Evolutionary conservation across 805 yeast genomes (phyloP).

Genomic region (Ogataea zsoltii): DNA sequence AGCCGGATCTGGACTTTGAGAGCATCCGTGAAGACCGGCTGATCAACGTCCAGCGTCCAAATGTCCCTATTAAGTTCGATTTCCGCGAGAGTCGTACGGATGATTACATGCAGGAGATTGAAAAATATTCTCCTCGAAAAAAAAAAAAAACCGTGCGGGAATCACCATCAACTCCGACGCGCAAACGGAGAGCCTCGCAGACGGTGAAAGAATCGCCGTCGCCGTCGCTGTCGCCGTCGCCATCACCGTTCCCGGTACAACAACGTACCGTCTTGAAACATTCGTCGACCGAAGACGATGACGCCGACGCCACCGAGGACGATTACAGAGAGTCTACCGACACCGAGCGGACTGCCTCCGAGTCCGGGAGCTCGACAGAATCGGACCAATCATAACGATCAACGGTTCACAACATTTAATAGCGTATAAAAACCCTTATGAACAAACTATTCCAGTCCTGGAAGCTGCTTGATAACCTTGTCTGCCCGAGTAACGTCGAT

Average conservation of each 20-base stretch:
- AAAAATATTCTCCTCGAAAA: slow-evolving; percentile 22
- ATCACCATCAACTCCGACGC: no score
- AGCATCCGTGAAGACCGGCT: slow-evolving; percentile 12
- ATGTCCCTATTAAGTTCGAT: slow-evolving; percentile 19
- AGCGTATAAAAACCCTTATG: background rate
- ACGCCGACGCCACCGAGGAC: background rate
- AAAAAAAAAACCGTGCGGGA: slow-evolving; percentile 5
- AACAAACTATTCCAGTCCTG: slow-evolving; percentile 22
- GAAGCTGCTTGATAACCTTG: slow-evolving; percentile 39
- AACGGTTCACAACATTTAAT: background rate
- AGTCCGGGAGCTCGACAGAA: slow-evolving; percentile 9
- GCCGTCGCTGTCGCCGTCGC: no score
- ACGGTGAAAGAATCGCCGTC: background rate
- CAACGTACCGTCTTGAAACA: no score
- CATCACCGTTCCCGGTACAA: no score
- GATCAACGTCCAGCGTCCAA: slow-evolving; percentile 19
- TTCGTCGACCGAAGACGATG: slow-evolving; percentile 2
- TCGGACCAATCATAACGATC: background rate
- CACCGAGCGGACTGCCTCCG: slow-evolving; percentile 1
- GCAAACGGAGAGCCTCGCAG: background rate
- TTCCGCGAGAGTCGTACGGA: slow-evolving; percentile 14
- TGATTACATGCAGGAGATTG: slow-evolving; percentile 17
- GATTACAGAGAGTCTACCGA: background rate
- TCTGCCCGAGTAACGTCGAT: slow-evolving; percentile 55
- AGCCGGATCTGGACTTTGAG: slow-evolving; percentile 10